These are phyloP conservation scores for Blastobotrys buckinghamii DNA, from an alignment of 1,139 yeast genomes.

Conservation along the genomic window DNA sequence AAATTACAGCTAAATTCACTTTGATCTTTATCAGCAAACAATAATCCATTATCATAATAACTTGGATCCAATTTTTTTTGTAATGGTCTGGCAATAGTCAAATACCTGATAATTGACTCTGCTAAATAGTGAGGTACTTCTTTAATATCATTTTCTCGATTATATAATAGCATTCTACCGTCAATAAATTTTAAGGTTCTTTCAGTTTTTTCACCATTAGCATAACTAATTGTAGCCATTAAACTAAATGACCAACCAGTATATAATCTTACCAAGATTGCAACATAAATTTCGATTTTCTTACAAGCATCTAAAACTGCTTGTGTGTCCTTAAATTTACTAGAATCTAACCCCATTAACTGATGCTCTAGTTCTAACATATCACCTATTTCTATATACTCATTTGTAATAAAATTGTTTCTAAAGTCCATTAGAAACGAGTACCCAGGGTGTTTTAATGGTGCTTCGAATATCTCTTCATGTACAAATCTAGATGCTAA, in stretches of 20 bases:
- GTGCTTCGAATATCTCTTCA: background rate
- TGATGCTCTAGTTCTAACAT: background rate
- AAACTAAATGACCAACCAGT: background rate
- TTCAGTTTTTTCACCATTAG: background rate
- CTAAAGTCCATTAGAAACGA: background rate
- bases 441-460: background rate
- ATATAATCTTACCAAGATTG: background rate
- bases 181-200: background rate
- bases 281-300: background rate
- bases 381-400: background rate
- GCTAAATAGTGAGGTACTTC: background rate
- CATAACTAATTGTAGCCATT: background rate
- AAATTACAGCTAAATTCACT: background rate
- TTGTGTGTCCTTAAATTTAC: background rate
- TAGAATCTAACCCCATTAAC: background rate
- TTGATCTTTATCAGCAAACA: background rate
- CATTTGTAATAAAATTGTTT: background rate
- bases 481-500: background rate
- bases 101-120: background rate
- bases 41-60: background rate
- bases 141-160: background rate
- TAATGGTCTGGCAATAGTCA: background rate
- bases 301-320: background rate
- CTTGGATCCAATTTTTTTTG: background rate
- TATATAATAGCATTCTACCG: background rate